phyloP scores from a whole-genome alignment of 169 alveolate species.

The Plasmodium chabaudi region DNA sequence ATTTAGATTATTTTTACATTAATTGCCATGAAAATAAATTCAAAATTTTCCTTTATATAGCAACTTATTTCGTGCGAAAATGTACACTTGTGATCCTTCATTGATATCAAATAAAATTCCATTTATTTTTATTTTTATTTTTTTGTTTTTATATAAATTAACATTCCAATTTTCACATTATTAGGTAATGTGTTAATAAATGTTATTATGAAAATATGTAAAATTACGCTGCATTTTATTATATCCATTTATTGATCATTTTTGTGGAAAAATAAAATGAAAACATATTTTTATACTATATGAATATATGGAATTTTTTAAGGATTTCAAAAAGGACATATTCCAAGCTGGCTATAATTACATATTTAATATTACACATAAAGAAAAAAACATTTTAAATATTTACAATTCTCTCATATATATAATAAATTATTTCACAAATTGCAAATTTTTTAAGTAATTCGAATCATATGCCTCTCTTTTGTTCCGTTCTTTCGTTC shows the following conservation, averaged over 20 bases:
- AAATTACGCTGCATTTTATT: slow-evolving; percentile 20
- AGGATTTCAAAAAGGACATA: slow-evolving; percentile 10
- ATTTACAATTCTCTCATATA: slow-evolving; percentile 14
- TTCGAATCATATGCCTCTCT: neutral
- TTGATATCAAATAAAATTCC: slow-evolving; percentile 61
- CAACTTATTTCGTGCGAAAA: slow-evolving; percentile 76
- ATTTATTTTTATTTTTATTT: slow-evolving; percentile 72
- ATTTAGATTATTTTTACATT: slow-evolving; percentile 65
- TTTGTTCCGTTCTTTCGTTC: slow-evolving; percentile 11
- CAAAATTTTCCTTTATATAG: slow-evolving; percentile 69
- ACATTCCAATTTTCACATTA: slow-evolving; percentile 72
- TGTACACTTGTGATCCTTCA: slow-evolving; percentile 74
- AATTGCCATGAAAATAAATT: slow-evolving; percentile 75
- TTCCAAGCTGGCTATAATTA: neutral
- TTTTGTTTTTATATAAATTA: slow-evolving; percentile 73
- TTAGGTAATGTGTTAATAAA: slow-evolving; percentile 46
- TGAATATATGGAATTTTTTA: slow-evolving; percentile 3
- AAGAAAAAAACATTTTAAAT: slow-evolving; percentile 30
- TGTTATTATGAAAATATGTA: slow-evolving; percentile 47
- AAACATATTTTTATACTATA: slow-evolving; percentile 13
- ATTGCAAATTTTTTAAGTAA: slow-evolving; percentile 5
- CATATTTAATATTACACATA: slow-evolving; percentile 18
- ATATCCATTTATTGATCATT: slow-evolving; percentile 23
- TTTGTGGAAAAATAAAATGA: neutral
- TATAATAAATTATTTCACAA: neutral